These are phyloP conservation scores for Xylaria sp. DNA, from an alignment of 2,329 filamentous ascomycete species.

Conservation along the genomic window DNA sequence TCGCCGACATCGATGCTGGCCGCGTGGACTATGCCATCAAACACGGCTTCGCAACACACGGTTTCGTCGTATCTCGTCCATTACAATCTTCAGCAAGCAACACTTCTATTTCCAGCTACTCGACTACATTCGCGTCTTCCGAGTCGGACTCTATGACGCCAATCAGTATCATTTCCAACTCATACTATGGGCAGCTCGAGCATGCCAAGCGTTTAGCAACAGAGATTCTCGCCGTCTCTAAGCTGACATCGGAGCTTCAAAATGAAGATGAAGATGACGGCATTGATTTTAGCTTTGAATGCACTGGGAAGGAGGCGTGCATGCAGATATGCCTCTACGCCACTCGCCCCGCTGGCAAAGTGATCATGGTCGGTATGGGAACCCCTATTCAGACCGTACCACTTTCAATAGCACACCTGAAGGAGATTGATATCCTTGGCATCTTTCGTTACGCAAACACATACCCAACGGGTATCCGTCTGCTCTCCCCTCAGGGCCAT, in stretches of 20 bases:
- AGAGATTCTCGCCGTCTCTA: constrained; percentile 60
- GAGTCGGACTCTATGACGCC: constrained; percentile 57
- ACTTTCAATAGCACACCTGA: constrained; percentile 75
- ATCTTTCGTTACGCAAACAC: constrained; percentile 83
- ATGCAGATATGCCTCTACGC: constrained; percentile 81
- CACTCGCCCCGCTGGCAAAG: constrained; percentile 74
- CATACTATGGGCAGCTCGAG: constrained; percentile 61
- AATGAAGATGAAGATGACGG: constrained; percentile 69
- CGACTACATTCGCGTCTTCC: constrained; percentile 58
- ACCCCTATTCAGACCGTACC: constrained; percentile 80
- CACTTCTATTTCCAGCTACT: constrained; percentile 56
- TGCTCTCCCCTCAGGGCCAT: constrained; percentile 60
- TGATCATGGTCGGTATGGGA: constrained; percentile 84
- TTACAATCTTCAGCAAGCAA: constrained; percentile 57
- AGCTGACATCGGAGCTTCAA: constrained; percentile 47
- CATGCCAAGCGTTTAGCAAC: constrained; percentile 61
- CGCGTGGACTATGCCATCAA: constrained; percentile 70
- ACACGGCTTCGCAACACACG: constrained; percentile 69
- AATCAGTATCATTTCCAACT: constrained; percentile 58
- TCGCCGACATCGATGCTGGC: constrained; percentile 69
- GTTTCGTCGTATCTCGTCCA: constrained; percentile 62
- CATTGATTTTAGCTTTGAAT: constrained; percentile 78
- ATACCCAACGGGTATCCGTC: constrained; percentile 75
- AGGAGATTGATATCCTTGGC: constrained; percentile 80
- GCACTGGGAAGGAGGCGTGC: constrained; percentile 79